Conservation (phyloP, 331 rosid species). For the Dryas integrifolia region DNA sequence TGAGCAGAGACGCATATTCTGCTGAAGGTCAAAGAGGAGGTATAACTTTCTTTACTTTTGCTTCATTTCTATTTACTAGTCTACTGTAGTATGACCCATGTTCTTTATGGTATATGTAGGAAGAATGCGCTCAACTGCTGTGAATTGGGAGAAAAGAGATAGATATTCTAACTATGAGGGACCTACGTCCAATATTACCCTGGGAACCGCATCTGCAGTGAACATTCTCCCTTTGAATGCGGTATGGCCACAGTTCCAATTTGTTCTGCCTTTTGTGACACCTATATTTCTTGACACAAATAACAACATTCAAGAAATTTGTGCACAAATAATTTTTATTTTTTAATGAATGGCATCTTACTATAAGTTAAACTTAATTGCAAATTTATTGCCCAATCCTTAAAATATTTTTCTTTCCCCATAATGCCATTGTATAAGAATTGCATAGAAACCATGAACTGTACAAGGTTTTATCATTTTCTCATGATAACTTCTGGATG, state of each 20-base stretch:
- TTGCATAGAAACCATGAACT: neutral
- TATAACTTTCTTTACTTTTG: slow-evolving; percentile 30
- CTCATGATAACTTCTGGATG: neutral
- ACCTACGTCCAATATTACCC: slow-evolving; percentile 49
- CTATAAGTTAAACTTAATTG: neutral
- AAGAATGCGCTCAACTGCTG: slow-evolving; percentile 58
- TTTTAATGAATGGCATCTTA: neutral
- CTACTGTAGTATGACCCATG: slow-evolving; percentile 24
- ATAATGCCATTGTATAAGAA: neutral
- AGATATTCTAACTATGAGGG: slow-evolving; percentile 60
- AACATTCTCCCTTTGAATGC: slow-evolving; percentile 47
- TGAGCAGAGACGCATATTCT: slow-evolving; percentile 53
- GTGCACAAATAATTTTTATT: neutral
- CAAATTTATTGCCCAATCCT: neutral
- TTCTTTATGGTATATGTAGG: slow-evolving; percentile 45
- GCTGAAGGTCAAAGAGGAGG: slow-evolving; percentile 77
- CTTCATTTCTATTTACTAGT: slow-evolving; percentile 23
- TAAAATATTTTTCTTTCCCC: neutral
- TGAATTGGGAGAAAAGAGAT: slow-evolving; percentile 83
- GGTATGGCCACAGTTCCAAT: slow-evolving; percentile 46
- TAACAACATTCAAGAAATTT: neutral
- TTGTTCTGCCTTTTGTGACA: slow-evolving; percentile 13
- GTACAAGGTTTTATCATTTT: neutral
- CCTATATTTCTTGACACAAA: slow-evolving; percentile 2
- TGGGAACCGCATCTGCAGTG: slow-evolving; percentile 50